Percentiles rank a stretch among this genome's conserved stretches.
Conservation (phyloP, 1,139 yeast species). For the Pichia norvegensis region DNA sequence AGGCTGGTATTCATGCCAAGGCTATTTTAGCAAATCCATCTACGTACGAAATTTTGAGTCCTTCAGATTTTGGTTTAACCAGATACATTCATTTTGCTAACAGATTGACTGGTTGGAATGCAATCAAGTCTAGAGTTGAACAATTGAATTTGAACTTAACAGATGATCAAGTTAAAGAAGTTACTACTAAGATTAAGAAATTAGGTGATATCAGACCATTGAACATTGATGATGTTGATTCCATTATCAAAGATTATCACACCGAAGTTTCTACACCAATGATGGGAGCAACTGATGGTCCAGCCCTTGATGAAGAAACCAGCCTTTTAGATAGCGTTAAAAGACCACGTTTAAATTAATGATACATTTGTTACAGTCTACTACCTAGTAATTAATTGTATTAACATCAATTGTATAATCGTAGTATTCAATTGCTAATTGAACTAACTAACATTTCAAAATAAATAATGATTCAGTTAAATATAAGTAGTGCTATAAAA, state of each 20-base stretch:
- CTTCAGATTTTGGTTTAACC: conserved; percentile 89
- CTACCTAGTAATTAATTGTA: too few species aligned
- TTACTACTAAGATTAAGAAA: conserved; percentile 84
- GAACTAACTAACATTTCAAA: not conserved
- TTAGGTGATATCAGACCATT: conserved; percentile 93
- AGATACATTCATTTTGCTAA: conserved; percentile 96
- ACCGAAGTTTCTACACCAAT: conserved; percentile 36
- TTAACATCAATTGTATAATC: not conserved
- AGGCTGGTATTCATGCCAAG: conserved; percentile 99
- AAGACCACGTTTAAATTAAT: conserved; percentile 25
- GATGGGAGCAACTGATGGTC: conserved; percentile 23
- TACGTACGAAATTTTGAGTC: conserved; percentile 92
- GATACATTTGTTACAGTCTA: not conserved
- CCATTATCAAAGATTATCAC: conserved; percentile 91
- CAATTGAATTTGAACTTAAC: conserved; percentile 85
- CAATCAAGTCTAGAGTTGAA: conserved; percentile 95
- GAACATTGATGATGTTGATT: conserved; percentile 94
- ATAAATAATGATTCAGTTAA: conserved; percentile 1
- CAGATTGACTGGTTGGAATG: conserved; percentile 98
- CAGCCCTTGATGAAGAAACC: conserved; percentile 21
- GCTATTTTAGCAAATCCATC: conserved; percentile 98
- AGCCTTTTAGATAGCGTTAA: conserved; percentile 24
- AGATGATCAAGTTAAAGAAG: conserved; percentile 92
- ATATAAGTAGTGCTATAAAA: not conserved
- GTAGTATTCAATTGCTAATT: not conserved